Conservation (phyloP, 1,284 basidiomycete genomes). For the Rhodofomes roseus region DNA sequence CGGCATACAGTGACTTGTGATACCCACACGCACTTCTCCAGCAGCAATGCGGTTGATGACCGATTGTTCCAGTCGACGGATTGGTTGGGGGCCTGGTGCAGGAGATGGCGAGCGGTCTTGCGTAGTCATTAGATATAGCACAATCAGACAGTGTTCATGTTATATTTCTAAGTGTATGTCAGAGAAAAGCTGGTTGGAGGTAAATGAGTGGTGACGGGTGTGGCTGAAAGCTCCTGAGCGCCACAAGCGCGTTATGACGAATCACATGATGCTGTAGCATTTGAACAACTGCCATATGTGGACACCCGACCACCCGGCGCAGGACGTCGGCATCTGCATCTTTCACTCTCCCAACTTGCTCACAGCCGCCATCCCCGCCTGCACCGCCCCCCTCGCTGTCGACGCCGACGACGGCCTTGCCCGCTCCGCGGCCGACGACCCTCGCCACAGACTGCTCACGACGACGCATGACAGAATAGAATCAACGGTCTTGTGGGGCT, state of each 20-base stretch:
- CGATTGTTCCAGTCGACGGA: slow-evolving; percentile 67
- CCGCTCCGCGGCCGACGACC: neutral
- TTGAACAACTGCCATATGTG: neutral
- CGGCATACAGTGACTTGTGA: neutral
- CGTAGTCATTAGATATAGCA: neutral
- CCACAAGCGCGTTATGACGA: neutral
- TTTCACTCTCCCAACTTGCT: neutral
- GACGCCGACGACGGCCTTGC: neutral
- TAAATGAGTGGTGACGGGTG: neutral
- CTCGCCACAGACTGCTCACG: neutral
- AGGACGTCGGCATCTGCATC: neutral
- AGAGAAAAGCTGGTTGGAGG: no score
- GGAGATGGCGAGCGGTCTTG: slow-evolving; percentile 11
- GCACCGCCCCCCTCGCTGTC: neutral
- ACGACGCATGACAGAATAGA: neutral
- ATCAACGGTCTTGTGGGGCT: neutral
- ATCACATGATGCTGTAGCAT: neutral
- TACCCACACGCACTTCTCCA: slow-evolving; percentile 53
- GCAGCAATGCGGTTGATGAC: slow-evolving; percentile 81
- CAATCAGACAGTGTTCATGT: no score
- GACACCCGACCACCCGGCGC: neutral
- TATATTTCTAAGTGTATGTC: no score
- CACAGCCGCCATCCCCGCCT: neutral
- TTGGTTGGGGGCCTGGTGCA: slow-evolving; percentile 43
- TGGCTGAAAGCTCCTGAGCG: neutral